These are phyloP conservation scores for Ceratorhiza oryzae-sativae DNA, from an alignment of 1,284 basidiomycete species.

Conservation along the genomic window DNA sequence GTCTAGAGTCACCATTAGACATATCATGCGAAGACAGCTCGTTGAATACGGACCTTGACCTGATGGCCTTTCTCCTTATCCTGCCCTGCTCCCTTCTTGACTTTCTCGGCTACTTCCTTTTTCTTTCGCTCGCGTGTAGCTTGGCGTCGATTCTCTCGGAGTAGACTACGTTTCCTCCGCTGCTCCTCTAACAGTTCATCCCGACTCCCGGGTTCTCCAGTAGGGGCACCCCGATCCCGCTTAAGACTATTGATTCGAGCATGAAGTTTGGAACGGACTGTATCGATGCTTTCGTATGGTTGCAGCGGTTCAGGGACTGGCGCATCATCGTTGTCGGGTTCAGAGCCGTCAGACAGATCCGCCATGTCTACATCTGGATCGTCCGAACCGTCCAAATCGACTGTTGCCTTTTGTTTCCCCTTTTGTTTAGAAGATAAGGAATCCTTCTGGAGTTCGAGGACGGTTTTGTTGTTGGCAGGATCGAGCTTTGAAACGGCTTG, in stretches of 20 bases:
- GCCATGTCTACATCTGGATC: constrained; percentile 48
- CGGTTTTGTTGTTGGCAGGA: constrained; percentile 84
- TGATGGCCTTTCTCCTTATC: constrained; percentile 55
- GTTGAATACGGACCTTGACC: constrained; percentile 59
- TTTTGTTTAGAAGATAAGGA: constrained; percentile 49
- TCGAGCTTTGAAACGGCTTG: constrained; percentile 68
- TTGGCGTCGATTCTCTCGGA: constrained; percentile 82
- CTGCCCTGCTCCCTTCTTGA: constrained; percentile 60
- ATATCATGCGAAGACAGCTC: neutral
- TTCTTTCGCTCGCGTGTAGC: constrained; percentile 82
- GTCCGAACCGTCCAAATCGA: constrained; percentile 50
- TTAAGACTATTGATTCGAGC: constrained; percentile 73
- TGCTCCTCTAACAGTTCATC: constrained; percentile 85
- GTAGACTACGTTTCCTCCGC: constrained; percentile 73
- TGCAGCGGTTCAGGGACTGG: constrained; percentile 66
- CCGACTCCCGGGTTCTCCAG: constrained; percentile 55
- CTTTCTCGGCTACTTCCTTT: constrained; percentile 63
- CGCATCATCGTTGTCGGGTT: constrained; percentile 44
- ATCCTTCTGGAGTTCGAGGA: constrained; percentile 77
- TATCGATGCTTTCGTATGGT: constrained; percentile 67
- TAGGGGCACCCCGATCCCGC: constrained; percentile 56
- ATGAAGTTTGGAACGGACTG: constrained; percentile 80
- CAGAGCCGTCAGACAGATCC: constrained; percentile 45
- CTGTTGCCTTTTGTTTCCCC: constrained; percentile 55
- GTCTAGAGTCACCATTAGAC: constrained; percentile 11